Conservation (phyloP, 2,329 filamentous ascomycete genomes). For the Alternaria infectoria region DNA sequence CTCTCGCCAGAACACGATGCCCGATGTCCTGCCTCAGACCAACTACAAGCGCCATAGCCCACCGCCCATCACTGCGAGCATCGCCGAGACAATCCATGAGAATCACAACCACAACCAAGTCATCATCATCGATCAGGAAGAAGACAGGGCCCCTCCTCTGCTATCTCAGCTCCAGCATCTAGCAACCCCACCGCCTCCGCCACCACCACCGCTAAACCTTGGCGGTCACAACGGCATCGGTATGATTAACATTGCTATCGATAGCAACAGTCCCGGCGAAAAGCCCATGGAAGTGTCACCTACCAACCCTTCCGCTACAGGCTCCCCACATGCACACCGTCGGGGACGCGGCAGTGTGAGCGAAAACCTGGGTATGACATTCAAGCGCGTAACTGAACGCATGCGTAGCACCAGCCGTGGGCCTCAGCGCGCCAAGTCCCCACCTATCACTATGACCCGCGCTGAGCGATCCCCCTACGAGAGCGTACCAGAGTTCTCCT, state of each 20-base stretch:
- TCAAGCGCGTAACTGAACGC: conserved; percentile 59
- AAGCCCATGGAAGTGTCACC: conserved; percentile 33
- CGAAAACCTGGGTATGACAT: conserved; percentile 61
- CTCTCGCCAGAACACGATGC: conserved; percentile 52
- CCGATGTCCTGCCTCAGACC: conserved; percentile 41
- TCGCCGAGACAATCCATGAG: conserved; percentile 60
- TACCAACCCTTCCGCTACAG: conserved; percentile 34
- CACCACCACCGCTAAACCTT: conserved; percentile 27
- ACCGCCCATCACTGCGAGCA: conserved; percentile 56
- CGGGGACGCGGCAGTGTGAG: conserved; percentile 63
- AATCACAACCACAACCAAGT: conserved; percentile 51
- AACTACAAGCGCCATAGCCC: conserved; percentile 49
- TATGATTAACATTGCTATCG: conserved; percentile 56
- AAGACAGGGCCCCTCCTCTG: conserved; percentile 55
- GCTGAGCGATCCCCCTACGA: conserved; percentile 52
- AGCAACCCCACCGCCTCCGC: conserved; percentile 58
- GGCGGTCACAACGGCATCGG: conserved; percentile 39
- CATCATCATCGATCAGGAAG: conserved; percentile 52
- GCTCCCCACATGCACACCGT: conserved; percentile 55
- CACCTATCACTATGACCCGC: conserved; percentile 47
- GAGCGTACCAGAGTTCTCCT: conserved; percentile 47
- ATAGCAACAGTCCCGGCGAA: conserved; percentile 45
- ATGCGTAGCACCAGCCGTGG: conserved; percentile 64
- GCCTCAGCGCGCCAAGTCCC: conserved; percentile 54
- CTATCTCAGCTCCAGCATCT: conserved; percentile 69